phyloP scores from a whole-genome alignment of 352 stramenopile genomes.

The Phytopythium vexans region DNA sequence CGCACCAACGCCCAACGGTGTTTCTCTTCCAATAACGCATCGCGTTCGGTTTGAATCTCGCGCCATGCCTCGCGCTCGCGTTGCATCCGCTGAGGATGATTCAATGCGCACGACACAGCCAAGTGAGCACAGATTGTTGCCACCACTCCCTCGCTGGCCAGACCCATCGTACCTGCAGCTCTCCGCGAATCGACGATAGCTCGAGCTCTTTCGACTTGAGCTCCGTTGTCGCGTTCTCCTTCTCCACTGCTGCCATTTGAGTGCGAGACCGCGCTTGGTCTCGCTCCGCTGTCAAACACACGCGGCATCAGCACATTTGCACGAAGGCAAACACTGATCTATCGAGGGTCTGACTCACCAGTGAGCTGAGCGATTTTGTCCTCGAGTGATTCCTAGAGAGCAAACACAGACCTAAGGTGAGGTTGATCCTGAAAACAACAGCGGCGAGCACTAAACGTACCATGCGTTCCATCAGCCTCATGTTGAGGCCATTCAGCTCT shows the following conservation, averaged over 20 bases:
- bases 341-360: conserved; percentile 9
- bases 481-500: conserved; percentile 82
- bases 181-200: conserved; percentile 36
- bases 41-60: conserved; percentile 74
- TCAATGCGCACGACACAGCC: too few relatives aligned
- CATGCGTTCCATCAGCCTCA: conserved; percentile 78
- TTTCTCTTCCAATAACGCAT: conserved; percentile 79
- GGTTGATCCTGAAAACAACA: neutral
- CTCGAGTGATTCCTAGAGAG: conserved; percentile 60
- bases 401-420: too few relatives aligned
- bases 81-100: conserved; percentile 51
- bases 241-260: conserved; percentile 60
- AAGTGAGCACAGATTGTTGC: neutral
- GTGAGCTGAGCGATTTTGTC: conserved; percentile 66
- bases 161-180: conserved; percentile 34
- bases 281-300: conserved; percentile 39
- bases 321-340: neutral
- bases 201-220: conserved; percentile 51
- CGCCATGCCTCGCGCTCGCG: conserved; percentile 72
- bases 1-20: conserved; percentile 79
- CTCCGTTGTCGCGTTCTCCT: conserved; percentile 50
- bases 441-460: conserved; percentile 22
- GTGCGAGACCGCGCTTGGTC: conserved; percentile 71
- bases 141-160: neutral
- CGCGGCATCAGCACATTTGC: neutral